Base-by-base conservation (phyloP, 2,329 filamentous ascomycete species). In the Furcasterigmium furcatum region DNA sequence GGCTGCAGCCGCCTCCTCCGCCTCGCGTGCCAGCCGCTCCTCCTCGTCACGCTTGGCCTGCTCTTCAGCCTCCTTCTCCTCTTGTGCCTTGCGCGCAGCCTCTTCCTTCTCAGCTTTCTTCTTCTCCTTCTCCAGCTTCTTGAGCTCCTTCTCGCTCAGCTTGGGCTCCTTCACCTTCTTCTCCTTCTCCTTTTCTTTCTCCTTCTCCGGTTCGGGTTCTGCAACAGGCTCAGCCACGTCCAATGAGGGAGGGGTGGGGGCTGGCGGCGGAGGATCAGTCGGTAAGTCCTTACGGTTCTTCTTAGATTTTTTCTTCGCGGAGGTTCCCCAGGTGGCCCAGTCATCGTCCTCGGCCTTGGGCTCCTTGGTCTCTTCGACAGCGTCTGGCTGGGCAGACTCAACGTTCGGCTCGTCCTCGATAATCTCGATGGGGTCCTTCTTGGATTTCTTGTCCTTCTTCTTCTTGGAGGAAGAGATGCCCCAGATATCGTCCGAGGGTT, bases 101-200 rank as follows among this genome's bases (percentile, higher is more conserved):
- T 67, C 46, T 13, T 63, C 62, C 54, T 56, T 63, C 56, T 74
- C 71, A 30, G 59, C 62, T 55, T 71, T 70, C 24, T 65, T 67
- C 57, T 70, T 72, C 52, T 73, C 66, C 55, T 73, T 73, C 43
- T 77, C 73, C 19, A 75, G 71, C 55, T 74, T 74, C 54, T 73
- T 71, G 16, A 72, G 66, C 54, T 78, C 75, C 48, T 72, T 77
- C 53, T 74, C 72, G 57, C 58, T 70, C 35, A 77, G 60, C 56
- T 72, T 76, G 9, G 65, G 62, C 44, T 69, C 66, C 49, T 73
- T 66, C 27, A 68, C 61, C 38, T 66, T 64, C 52, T 67, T 74
- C 47, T 73, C 67, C 40, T 66, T 67, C 35, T 68, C 59, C 52
- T 67, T 69, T 27, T 70, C 66, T 49, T 70, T 50, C 46, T 59